phyloP scores from a whole-genome alignment of 2,329 filamentous ascomycete genomes.

The Trichophyton verrucosum region DNA sequence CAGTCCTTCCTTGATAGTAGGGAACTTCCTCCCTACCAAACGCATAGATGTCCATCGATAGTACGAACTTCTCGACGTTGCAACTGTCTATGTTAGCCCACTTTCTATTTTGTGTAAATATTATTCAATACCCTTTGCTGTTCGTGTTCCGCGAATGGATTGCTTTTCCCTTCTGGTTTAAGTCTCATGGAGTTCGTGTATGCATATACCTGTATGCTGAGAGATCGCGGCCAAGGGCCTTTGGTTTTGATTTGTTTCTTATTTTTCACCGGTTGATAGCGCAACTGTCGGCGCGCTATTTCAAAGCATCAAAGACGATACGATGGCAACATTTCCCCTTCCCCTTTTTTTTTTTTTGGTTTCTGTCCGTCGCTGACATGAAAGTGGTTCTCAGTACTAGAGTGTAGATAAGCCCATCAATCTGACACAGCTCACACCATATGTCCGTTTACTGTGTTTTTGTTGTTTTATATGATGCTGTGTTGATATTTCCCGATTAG shows the following conservation, averaged over 20 bases:
- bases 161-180: neutral
- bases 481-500: neutral
- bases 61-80: neutral
- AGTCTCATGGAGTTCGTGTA: neutral
- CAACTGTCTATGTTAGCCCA: neutral
- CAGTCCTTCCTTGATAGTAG: conserved; percentile 87
- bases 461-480: neutral
- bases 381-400: neutral
- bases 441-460: neutral
- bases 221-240: neutral
- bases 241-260: neutral
- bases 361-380: neutral
- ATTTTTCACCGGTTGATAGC: neutral
- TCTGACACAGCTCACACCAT: neutral
- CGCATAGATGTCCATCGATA: conserved; percentile 32
- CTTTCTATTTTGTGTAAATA: neutral
- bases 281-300: neutral
- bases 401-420: neutral
- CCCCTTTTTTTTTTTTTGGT: neutral
- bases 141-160: neutral
- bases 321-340: neutral
- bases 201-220: neutral
- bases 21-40: conserved; percentile 88
- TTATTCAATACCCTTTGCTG: neutral
- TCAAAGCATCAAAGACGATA: neutral